phyloP scores from a whole-genome alignment of 768 basidiomycete species.

The Leccinum barrowsii region DNA sequence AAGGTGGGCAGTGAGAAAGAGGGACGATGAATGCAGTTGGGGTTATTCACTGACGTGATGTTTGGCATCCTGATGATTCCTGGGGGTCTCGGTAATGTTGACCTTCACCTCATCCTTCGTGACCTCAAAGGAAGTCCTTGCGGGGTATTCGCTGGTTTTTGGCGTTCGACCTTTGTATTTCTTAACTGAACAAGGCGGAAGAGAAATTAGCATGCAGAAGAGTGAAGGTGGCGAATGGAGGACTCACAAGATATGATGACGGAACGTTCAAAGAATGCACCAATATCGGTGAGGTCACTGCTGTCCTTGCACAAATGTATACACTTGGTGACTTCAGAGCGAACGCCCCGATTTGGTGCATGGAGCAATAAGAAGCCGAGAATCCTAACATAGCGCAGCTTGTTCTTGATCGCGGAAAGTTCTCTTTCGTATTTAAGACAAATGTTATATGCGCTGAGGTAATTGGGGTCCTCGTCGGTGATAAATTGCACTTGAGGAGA shows the following conservation, averaged over 20 bases:
- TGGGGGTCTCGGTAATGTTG: neutral
- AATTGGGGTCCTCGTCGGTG: neutral
- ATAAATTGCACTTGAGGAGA: neutral
- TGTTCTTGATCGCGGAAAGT: neutral
- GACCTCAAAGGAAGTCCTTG: slow-evolving; percentile 18
- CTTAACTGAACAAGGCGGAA: slow-evolving; percentile 6
- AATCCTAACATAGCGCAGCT: slow-evolving; percentile 1
- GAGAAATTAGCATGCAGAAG: neutral
- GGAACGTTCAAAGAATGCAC: slow-evolving; percentile 1
- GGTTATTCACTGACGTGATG: neutral
- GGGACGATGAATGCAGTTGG: neutral
- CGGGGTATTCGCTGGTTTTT: neutral
- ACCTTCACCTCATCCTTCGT: neutral
- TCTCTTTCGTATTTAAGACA: neutral
- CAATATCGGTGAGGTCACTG: neutral
- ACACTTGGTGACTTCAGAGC: neutral
- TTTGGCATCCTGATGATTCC: slow-evolving; percentile 6
- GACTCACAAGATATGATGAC: slow-evolving; percentile 6
- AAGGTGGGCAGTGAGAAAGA: neutral
- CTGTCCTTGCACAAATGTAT: neutral
- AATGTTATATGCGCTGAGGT: neutral
- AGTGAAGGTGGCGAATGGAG: neutral
- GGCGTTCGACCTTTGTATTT: slow-evolving; percentile 21
- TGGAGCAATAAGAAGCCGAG: slow-evolving; percentile 9
- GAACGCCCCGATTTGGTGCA: neutral